Evolutionary conservation across 139 green algal genomes (phyloP), one percentile per base, ranked within the genome.

Genomic region (Closterium sp.): DNA sequence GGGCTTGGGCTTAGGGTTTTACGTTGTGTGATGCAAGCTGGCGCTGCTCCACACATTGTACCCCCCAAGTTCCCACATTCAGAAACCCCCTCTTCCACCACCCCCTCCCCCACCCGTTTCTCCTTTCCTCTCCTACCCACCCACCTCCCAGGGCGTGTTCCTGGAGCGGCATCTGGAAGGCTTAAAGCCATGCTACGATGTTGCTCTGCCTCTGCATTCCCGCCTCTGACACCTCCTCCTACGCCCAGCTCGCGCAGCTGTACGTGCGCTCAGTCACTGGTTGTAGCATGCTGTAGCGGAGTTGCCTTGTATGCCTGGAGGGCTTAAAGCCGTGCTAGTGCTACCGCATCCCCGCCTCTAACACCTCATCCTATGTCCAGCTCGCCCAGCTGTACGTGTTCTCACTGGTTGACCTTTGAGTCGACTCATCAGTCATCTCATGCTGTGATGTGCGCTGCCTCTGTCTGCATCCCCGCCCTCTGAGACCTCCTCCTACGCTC

Each of bases 151-250:
- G 91, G 91, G 91, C 50, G 10, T 93, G 3, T 91, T 93, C 85
- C 27, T 93, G 31, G 85, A 91, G 31, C 85, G 27, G 3, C 91
- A 93, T 1, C 85, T 93, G 62, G 45, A 32, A 4, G 50, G 7
- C 22, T 24, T 93, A 24, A 24, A 38, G 34, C 30, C 29, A 0
- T 50, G 30, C 22, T 93, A 87, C 79, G 91, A 93, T 70, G 21
- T 93, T 93, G 21, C 91, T 85, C 0, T 91, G 91, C 85, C 87
- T 93, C 29, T 32, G 86, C 50, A 91, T 93, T 21, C 91, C 91
- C 0, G 29, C 91, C 19, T 32, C 32, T 50, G 91, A 89, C 62
- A 28, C 17, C 1, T 62, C 45, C 30, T 86, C 91, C 28, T 93
- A 93, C 85, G 85, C 6, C 30, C 19, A 93, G 24, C 91, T 93